Evolutionary conservation across 441 rosid species (phyloP), one percentile per base, ranked within the genome.

Genomic region (Pelargonium hybrid): DNA sequence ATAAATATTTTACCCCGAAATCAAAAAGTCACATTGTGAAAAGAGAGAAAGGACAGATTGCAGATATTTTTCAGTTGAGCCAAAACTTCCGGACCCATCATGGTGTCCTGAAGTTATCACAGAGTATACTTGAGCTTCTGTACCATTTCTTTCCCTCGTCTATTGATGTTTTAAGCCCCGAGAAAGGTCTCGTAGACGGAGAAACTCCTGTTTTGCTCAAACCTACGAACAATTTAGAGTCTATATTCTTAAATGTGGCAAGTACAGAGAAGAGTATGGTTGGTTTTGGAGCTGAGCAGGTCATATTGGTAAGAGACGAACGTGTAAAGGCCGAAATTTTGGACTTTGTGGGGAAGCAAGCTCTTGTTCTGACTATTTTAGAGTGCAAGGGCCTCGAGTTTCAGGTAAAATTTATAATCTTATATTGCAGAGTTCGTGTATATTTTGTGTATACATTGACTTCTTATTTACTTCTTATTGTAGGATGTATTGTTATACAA

Each of bases 351-450:
- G 70, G 78, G 59, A 57, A 47, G 25, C 41, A 67, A 66, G 74
- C 71, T 25, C 71, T 56, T 3, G 71, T 75, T 57, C 37, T 66
- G 65, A 75, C 74, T 0, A 70, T 70, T 13, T 50, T 25, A 18
- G 74, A 75, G 73, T 74, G 77, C 73, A 54, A 74, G 65, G 78
- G 69, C 61, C 64, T 71, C 41, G 78, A 75, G 25, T 75, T 75
- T 43, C 71, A 75, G 74, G 78, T 67, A 11, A 13, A 11, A 26
- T 26, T 29, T 29, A 29, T 29, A 29, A 1, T 29, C 34, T 26
- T 26, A 29, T 29, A 29, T 29, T 29, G 34, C 34, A 29, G 34
- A 29, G 2, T 25, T 25, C 29, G 29, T 25, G 29, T 25, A 25
- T 25, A 25, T 25, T 29, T 29, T 47, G n/a, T 8, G 52, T 47